Conservation (phyloP, 73 alveolate species). For the Paramecium octaurelia region DNA sequence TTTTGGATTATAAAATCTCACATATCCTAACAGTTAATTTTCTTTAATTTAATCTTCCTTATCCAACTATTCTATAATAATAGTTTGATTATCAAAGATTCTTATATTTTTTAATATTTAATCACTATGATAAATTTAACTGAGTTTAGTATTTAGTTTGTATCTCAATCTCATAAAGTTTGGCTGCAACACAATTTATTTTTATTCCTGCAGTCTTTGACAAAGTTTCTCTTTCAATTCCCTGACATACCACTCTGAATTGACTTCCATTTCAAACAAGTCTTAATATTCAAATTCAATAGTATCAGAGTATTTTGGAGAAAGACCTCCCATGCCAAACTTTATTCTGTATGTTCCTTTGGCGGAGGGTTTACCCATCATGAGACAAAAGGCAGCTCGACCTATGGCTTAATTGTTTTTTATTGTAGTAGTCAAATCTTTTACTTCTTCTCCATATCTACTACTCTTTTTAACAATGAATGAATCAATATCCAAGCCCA, state of each 20-base stretch:
- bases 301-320: not conserved
- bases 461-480: constrained; percentile 31
- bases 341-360: not conserved
- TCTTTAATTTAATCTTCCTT: not conserved
- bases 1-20: not conserved
- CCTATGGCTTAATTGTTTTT: constrained; percentile 6
- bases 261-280: not conserved
- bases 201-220: not conserved
- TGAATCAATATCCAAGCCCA: constrained; percentile 11
- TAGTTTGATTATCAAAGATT: not conserved
- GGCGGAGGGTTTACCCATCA: constrained; percentile 27
- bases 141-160: not conserved
- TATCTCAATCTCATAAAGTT: constrained; percentile 29
- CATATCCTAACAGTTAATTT: not conserved
- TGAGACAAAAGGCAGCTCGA: not conserved
- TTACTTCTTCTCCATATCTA: constrained; percentile 9
- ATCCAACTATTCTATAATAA: not conserved
- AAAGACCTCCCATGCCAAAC: not conserved
- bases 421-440: constrained; percentile 34
- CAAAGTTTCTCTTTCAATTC: not conserved
- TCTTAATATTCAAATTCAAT: constrained; percentile 17
- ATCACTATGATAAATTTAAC: not conserved
- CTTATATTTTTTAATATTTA: not conserved
- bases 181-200: not conserved
- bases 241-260: not conserved